Conservation (phyloP, 2,329 filamentous ascomycete species). For the Metarhizium brunneum region DNA sequence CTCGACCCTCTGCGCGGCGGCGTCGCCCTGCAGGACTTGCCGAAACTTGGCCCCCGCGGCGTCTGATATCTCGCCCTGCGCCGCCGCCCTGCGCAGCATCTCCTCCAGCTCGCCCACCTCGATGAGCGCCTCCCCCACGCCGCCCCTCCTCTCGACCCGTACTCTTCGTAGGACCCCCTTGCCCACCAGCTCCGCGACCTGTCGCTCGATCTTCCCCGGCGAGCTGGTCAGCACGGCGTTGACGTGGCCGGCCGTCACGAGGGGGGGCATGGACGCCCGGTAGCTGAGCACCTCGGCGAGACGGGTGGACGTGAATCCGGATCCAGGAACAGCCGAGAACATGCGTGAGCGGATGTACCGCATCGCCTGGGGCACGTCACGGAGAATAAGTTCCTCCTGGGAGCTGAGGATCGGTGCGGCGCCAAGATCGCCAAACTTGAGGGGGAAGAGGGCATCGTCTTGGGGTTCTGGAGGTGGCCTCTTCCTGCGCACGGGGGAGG, state of each 20-base stretch:
- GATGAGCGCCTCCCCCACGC: conserved; percentile 56
- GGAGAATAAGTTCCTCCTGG: conserved; percentile 38
- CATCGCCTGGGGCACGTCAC: conserved; percentile 57
- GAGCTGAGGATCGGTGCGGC: conserved; percentile 43
- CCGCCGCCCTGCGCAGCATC: conserved; percentile 27
- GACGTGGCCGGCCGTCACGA: conserved; percentile 58
- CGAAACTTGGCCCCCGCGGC: conserved; percentile 42
- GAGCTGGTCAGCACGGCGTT: conserved; percentile 46
- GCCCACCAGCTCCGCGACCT: conserved; percentile 51
- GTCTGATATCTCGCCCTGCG: conserved; percentile 23
- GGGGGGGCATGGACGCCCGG: conserved; percentile 47
- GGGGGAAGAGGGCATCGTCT: conserved; percentile 23
- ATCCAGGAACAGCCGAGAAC: conserved; percentile 54
- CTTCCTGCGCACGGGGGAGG: conserved; percentile 10
- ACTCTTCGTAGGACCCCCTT: conserved; percentile 52
- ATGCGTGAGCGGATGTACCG: conserved; percentile 50
- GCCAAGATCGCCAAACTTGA: conserved; percentile 51
- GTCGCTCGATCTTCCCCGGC: conserved; percentile 57
- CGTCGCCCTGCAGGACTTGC: conserved; percentile 39
- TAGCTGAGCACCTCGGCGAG: conserved; percentile 56
- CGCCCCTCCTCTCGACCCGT: conserved; percentile 50
- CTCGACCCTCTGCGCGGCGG: conserved; percentile 27
- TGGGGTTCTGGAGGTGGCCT: conserved; percentile 13
- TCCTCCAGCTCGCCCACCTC: conserved; percentile 45
- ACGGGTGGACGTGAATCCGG: conserved; percentile 55